Evolutionary conservation across 2,329 filamentous ascomycete genomes (phyloP), one percentile per base, ranked within the genome.

Genomic region (Fusarium sp.): DNA sequence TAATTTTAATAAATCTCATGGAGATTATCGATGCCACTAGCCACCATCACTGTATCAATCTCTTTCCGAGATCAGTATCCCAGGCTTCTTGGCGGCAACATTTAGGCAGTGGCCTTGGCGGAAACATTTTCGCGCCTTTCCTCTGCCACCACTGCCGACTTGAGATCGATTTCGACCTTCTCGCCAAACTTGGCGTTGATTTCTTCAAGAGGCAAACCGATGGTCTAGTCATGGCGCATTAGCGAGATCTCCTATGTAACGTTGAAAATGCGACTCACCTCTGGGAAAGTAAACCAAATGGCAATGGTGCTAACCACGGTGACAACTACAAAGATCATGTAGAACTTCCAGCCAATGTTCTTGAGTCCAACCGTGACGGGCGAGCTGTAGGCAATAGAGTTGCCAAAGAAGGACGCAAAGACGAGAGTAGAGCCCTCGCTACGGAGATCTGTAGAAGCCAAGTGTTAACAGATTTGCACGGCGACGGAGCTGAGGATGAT

Each of bases 281-380:
- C 72, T 1, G 69, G 71, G 39, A 71, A 71, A 9, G 71, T 69
- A 60, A 76, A 60, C 16, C 48, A 76, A 34, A 67, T 76, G 31
- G 75, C 72, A 16, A 79, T 75, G 71, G 66, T 60, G 41, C 59
- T 60, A 13, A 59, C 46, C n/a, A 67, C 47, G 4, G 54, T 65
- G 47, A 69, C 64, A 15, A 57, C 67, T 11, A 71, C 76, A 23
- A 76, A 74, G 15, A 77, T 75, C 52, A 72, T 57, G 43, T 73
- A 73, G 16, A 65, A 66, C 51, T 60, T 68, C 71, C 71, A 73
- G 37, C 66, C 62, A 27, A 73, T 73, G 47, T 62, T 72, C 31
- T 66, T 65, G 34, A 73, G 41, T 3, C 66, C 71, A 27, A 68
- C 55, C 10, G 69, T 60, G 2, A 65, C 63, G 7, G 70, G 67